A percentile compares a stretch with the other conserved stretches of the same genome.
These are phyloP conservation scores for Taphrina wiesneri DNA, from an alignment of 1,139 yeast species.

Conservation along the genomic window DNA sequence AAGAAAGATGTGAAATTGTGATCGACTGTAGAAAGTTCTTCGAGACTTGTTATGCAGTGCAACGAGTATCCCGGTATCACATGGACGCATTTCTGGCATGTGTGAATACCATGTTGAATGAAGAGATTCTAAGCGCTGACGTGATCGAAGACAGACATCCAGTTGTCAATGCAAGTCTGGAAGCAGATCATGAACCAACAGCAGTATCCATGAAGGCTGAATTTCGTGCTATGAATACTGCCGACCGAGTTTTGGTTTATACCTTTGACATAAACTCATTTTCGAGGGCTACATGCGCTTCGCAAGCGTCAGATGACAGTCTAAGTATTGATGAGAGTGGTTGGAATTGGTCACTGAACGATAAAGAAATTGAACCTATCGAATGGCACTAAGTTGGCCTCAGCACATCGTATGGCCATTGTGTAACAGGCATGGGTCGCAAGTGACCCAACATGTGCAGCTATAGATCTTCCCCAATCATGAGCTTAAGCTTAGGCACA, in stretches of 20 bases:
- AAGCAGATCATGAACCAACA: neutral
- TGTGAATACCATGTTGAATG: neutral
- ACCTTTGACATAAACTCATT: neutral
- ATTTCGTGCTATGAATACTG: neutral
- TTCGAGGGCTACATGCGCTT: neutral
- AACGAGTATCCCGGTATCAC: neutral
- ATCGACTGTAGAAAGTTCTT: neutral
- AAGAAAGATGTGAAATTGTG: neutral
- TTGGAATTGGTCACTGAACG: neutral
- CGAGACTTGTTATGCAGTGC: slow-evolving; percentile 3
- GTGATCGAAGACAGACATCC: neutral
- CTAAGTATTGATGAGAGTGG: neutral
- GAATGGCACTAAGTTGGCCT: neutral
- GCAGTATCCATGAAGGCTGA: neutral
- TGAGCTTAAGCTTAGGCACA: no score
- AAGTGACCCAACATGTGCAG: neutral
- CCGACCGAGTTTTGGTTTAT: neutral
- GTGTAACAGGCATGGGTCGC: neutral
- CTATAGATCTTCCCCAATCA: no score
- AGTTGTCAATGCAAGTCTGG: neutral
- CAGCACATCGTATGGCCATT: neutral
- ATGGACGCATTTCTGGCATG: neutral
- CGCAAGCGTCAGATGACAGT: neutral
- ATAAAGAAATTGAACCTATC: neutral
- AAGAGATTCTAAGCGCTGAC: neutral